A percentile compares a stretch with the other conserved stretches of the same genome.
Conservation (phyloP, 345 rosid genomes). For the Dipteronia sinensis region DNA sequence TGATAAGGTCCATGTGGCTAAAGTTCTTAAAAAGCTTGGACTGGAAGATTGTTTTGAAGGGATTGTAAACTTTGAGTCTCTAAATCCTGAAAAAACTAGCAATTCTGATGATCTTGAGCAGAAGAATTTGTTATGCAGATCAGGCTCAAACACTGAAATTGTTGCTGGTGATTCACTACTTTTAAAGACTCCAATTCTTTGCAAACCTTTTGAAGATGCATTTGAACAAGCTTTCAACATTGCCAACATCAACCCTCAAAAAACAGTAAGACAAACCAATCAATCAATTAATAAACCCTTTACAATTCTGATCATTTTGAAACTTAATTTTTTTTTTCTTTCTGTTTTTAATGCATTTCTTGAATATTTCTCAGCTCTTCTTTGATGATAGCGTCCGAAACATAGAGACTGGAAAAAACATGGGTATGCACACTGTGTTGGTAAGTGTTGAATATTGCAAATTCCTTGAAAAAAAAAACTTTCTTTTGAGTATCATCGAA, state of each 20-base stretch:
- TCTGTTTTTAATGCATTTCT: neutral
- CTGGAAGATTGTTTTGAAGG: conserved; percentile 67
- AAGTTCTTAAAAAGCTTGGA: conserved; percentile 56
- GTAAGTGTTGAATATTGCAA: conserved; percentile 35
- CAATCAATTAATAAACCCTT: no score
- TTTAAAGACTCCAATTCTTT: conserved; percentile 63
- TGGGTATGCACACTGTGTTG: conserved; percentile 78
- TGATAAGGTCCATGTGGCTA: conserved; percentile 50
- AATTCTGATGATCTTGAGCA: conserved; percentile 25
- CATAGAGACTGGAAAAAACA: conserved; percentile 62
- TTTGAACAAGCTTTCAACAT: conserved; percentile 61
- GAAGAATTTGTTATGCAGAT: conserved; percentile 23
- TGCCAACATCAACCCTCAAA: conserved; percentile 68
- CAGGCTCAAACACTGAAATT: conserved; percentile 22
- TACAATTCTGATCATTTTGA: no score
- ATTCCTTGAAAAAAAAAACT: no score
- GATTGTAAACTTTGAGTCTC: conserved; percentile 59
- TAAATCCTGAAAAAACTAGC: conserved; percentile 40
- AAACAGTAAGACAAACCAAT: conserved; percentile 51
- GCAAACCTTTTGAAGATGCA: conserved; percentile 76
- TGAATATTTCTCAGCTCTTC: conserved; percentile 54
- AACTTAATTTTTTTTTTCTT: no score
- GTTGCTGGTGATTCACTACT: conserved; percentile 36
- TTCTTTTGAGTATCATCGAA: no score
- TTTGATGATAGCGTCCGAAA: conserved; percentile 85